Evolutionary conservation across 441 rosid species (phyloP), one percentile per base, ranked within the genome.

Genomic region (Hypseocharis bilobata): DNA sequence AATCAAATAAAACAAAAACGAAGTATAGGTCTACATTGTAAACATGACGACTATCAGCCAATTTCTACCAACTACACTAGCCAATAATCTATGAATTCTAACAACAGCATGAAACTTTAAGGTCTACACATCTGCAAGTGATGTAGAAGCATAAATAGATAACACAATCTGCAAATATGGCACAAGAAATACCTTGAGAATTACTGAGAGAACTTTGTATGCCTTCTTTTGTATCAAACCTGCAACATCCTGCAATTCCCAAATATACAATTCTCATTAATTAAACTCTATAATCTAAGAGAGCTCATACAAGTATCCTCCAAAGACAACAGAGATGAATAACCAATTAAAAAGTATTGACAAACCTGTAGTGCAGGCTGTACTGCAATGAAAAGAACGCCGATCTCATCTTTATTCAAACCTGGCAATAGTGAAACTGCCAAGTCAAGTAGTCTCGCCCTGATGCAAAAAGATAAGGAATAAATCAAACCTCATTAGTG

Each of bases 161-260:
- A 26, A 49, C 10, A 47, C n/a, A 26, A 56, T 2, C 26, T 22
- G 27, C 7, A 27, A 66, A 36, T 26, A 63, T 13, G 23, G 63
- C 6, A 17, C 67, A 65, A 7, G 23, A 55, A 58, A 42, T 78
- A 92, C 98, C 94, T 78, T 84, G 59, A 92, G 82, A 70, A 92
- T 82, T 27, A 72, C 42, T 36, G 96, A 87, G 77, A 92, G 92
- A 66, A 84, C 92, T 80, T 84, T 92, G 79, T 90, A 92, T 44
- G 94, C 97, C 80, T 85, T 90, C 87, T 92, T 92, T 72, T 92
- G 98, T 66, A 88, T 78, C 62, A 78, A 63, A 59, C 97, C 89
- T 58, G 83, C 89, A 55, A 65, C 56, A 67, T 88, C 92, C 98
- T 88, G 85, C 82, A 79, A 47, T 74, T 45, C 63, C 72, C 68